These are phyloP conservation scores for Termitomyces sp. DNA, from an alignment of 768 basidiomycete genomes.

Conservation along the genomic window DNA sequence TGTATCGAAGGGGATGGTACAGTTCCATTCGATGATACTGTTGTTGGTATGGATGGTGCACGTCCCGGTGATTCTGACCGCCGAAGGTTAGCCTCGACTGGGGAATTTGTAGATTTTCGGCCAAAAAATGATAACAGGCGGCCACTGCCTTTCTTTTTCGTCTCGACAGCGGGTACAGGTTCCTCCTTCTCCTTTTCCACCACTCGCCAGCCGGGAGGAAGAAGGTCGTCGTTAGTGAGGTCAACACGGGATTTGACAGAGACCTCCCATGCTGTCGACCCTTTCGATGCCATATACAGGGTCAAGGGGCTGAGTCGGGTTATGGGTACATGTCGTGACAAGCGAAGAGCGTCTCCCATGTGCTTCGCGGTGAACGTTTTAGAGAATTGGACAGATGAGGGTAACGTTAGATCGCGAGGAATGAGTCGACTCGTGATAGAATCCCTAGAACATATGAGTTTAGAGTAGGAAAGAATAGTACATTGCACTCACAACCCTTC, in stretches of 20 bases:
- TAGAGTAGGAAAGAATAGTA: not conserved
- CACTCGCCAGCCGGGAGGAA: conserved; percentile 72
- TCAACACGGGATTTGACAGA: conserved; percentile 55
- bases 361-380: conserved; percentile 57
- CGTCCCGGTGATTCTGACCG: conserved; percentile 13
- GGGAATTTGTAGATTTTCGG: conserved; percentile 26
- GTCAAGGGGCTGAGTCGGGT: conserved; percentile 63
- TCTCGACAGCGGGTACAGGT: conserved; percentile 25
- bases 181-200: conserved; percentile 51
- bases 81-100: conserved; percentile 6
- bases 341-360: conserved; percentile 55
- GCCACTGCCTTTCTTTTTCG: conserved; percentile 49
- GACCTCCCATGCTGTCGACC: conserved; percentile 73
- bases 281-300: conserved; percentile 66
- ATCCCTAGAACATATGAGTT: conserved; percentile 27
- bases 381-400: conserved; percentile 44
- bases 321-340: conserved; percentile 56
- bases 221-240: conserved; percentile 45
- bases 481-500: conserved; percentile 54
- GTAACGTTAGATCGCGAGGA: conserved; percentile 48
- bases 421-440: conserved; percentile 38
- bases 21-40: not conserved
- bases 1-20: conserved; percentile 14
- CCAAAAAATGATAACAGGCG: conserved; percentile 76
- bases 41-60: conserved; percentile 3